Evolutionary conservation across 164 flowering plant genomes (phyloP).

Genomic region (Cinnamomum micranthum): DNA sequence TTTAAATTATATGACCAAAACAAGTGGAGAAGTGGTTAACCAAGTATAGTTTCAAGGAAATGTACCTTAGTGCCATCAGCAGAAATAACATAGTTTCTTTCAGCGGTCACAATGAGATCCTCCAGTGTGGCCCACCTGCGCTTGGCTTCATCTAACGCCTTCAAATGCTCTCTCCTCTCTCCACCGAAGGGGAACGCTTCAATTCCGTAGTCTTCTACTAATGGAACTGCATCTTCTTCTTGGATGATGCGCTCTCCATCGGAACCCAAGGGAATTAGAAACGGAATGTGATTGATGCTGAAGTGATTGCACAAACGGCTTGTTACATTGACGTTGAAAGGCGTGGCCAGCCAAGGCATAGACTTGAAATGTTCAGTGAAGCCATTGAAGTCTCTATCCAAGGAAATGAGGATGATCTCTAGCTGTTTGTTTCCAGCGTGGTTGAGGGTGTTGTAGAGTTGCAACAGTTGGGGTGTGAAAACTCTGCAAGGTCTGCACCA

Average conservation of each 20-base stretch:
- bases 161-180: slow-evolving; percentile 39
- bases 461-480: slow-evolving; percentile 39
- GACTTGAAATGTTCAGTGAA: slow-evolving; percentile 38
- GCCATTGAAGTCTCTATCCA: slow-evolving; percentile 38
- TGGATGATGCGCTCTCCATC: slow-evolving; percentile 14
- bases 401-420: slow-evolving; percentile 47
- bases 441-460: slow-evolving; percentile 36
- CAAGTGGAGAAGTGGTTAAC: not conserved
- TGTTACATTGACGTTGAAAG: slow-evolving; percentile 27
- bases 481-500: slow-evolving; percentile 62
- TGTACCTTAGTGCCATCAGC: slow-evolving; percentile 37
- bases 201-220: slow-evolving; percentile 51
- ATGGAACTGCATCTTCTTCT: slow-evolving; percentile 32
- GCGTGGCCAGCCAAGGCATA: slow-evolving; percentile 67
- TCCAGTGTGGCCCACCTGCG: slow-evolving; percentile 37
- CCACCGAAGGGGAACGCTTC: slow-evolving; percentile 52
- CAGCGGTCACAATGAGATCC: slow-evolving; percentile 34
- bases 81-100: slow-evolving; percentile 30
- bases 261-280: slow-evolving; percentile 30
- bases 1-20: too few relatives aligned
- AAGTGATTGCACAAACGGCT: slow-evolving; percentile 24
- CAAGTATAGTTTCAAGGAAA: not conserved
- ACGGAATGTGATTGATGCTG: slow-evolving; percentile 38
- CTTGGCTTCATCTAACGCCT: slow-evolving; percentile 34
- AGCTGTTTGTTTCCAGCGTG: slow-evolving; percentile 21